These are phyloP conservation scores for Colletotrichum eleusines DNA, from an alignment of 2,329 filamentous ascomycete genomes.

Conservation along the genomic window DNA sequence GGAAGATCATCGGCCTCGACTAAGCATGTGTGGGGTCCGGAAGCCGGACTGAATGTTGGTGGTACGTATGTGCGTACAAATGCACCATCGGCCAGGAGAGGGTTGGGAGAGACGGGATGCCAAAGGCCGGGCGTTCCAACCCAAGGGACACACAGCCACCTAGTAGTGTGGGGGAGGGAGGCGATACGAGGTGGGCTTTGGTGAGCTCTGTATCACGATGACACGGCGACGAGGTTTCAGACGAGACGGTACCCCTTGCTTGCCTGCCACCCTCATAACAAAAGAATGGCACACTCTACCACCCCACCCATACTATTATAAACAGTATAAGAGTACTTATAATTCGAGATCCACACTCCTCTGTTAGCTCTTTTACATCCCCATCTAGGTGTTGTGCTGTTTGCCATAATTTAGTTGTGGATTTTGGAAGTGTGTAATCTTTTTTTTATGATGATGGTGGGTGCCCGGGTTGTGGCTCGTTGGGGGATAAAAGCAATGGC, in stretches of 20 bases:
- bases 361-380: no score
- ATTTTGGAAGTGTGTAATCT: no score
- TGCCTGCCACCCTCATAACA: no score
- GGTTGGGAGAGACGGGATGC: not conserved
- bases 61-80: not conserved
- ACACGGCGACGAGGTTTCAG: constrained; percentile 40
- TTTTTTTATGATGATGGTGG: no score
- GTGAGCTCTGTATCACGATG: constrained; percentile 26
- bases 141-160: not conserved
- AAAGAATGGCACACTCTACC: no score
- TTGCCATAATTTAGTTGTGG: no score
- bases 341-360: no score
- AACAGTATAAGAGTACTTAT: no score
- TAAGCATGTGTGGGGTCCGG: not conserved
- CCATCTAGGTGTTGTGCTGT: no score
- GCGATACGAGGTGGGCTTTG: not conserved
- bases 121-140: not conserved
- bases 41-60: not conserved
- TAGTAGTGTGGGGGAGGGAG: no score
- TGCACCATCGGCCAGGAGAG: not conserved
- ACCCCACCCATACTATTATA: no score
- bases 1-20: not conserved
- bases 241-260: constrained; percentile 21
- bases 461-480: constrained; percentile 1
- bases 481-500: constrained; percentile 1